phyloP scores from a whole-genome alignment of 257 asterid species.

The Catharanthus roseus region DNA sequence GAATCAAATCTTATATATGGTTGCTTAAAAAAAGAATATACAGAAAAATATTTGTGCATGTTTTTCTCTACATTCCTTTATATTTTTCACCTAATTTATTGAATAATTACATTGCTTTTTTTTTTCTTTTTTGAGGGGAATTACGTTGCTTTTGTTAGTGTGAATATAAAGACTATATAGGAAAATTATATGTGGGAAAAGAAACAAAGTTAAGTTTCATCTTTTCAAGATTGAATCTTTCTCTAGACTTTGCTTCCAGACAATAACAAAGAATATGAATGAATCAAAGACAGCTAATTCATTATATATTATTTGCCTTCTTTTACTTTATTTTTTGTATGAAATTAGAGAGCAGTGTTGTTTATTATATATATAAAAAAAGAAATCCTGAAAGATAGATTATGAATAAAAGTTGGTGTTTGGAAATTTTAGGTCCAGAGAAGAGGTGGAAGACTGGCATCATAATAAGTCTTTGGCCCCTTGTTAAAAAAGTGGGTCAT shows the following conservation, averaged over 20 bases:
- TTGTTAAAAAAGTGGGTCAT: conserved; percentile 24
- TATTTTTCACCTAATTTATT: background rate
- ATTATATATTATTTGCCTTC: background rate
- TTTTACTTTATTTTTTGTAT: conserved; percentile 20
- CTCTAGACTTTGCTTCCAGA: conserved; percentile 46
- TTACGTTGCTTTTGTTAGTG: conserved; percentile 17
- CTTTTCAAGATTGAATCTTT: conserved; percentile 16
- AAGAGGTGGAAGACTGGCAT: no score
- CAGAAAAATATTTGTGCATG: background rate
- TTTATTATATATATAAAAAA: no score
- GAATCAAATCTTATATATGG: no score
- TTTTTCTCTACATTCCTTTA: background rate
- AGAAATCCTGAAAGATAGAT: no score
- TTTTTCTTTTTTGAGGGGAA: no score
- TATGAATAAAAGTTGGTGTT: conserved; percentile 13
- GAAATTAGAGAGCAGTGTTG: conserved; percentile 12
- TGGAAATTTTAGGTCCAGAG: conserved; percentile 22
- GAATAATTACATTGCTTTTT: no score
- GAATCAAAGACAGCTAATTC: no score
- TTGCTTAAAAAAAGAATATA: no score
- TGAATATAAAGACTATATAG: conserved; percentile 42
- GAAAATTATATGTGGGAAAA: conserved; percentile 19
- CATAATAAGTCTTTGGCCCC: conserved; percentile 36
- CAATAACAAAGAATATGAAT: conserved; percentile 39
- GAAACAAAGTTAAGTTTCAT: conserved; percentile 31